These are phyloP conservation scores for Neurospora sp. DNA, from an alignment of 495 filamentous ascomycete genomes.

Conservation along the genomic window DNA sequence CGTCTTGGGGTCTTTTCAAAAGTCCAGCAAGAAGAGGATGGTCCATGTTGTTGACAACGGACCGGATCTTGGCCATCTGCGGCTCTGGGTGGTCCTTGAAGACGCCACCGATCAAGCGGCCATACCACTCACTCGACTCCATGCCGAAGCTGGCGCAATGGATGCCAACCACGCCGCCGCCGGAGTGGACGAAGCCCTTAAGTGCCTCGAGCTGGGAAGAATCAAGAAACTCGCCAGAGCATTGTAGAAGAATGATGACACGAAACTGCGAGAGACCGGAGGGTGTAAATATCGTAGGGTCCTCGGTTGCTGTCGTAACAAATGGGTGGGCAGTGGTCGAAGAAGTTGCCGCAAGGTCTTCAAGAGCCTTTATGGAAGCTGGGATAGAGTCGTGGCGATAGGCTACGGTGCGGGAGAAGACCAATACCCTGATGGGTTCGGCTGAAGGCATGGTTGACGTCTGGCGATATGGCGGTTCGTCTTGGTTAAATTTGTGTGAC, in stretches of 20 bases:
- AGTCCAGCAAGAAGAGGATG: slow-evolving; percentile 18
- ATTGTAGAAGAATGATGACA: slow-evolving; percentile 27
- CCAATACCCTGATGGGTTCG: slow-evolving; percentile 14
- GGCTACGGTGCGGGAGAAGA: slow-evolving; percentile 25
- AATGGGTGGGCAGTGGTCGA: slow-evolving; percentile 4
- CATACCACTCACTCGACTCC: slow-evolving; percentile 20
- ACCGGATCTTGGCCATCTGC: slow-evolving; percentile 12
- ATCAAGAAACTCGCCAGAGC: slow-evolving; percentile 26
- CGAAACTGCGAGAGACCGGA: slow-evolving; percentile 17
- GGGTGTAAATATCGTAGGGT: slow-evolving; percentile 19
- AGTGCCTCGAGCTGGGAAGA: slow-evolving; percentile 19
- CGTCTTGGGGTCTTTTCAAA: slow-evolving; percentile 4
- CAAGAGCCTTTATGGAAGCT: slow-evolving; percentile 18
- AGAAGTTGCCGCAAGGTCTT: slow-evolving; percentile 14
- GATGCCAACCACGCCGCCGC: slow-evolving; percentile 28
- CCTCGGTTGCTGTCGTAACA: slow-evolving; percentile 20
- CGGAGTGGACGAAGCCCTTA: slow-evolving; percentile 18
- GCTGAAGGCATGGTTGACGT: neutral
- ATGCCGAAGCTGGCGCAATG: slow-evolving; percentile 29
- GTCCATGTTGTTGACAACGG: slow-evolving; percentile 7
- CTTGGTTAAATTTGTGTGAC: neutral
- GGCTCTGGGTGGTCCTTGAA: slow-evolving; percentile 28
- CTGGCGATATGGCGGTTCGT: neutral
- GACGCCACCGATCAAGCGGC: slow-evolving; percentile 23
- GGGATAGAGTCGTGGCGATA: slow-evolving; percentile 31